Evolutionary conservation across 2,329 filamentous ascomycete species (phyloP).

Genomic region (Drechslera avenae): DNA sequence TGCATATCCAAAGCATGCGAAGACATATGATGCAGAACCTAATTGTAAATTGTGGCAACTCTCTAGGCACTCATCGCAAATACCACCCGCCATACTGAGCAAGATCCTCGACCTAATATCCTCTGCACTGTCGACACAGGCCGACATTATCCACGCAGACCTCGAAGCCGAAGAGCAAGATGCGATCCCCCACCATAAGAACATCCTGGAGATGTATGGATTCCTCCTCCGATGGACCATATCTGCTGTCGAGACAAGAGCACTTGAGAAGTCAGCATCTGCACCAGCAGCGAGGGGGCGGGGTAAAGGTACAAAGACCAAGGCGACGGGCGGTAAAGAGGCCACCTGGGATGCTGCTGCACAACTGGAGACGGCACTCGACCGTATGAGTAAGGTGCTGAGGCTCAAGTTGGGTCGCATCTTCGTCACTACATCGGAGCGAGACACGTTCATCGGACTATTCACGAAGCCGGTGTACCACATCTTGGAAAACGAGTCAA

Average conservation of each 20-base stretch:
- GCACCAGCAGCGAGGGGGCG: conserved; percentile 74
- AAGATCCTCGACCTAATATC: conserved; percentile 91
- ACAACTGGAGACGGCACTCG: conserved; percentile 86
- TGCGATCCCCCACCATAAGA: conserved; percentile 82
- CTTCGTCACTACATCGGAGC: conserved; percentile 93
- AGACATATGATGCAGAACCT: conserved; percentile 48
- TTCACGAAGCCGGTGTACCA: conserved; percentile 93
- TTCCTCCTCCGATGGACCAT: conserved; percentile 96
- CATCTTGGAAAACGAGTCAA: conserved; percentile 89
- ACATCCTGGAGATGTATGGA: conserved; percentile 88
- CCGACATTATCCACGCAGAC: conserved; percentile 82
- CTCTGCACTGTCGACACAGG: conserved; percentile 82
- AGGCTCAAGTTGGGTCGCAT: conserved; percentile 91
- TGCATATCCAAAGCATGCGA: conserved; percentile 52
- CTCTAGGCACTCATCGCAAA: conserved; percentile 78
- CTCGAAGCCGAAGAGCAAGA: conserved; percentile 87
- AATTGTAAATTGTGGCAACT: conserved; percentile 67
- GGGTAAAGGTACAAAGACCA: conserved; percentile 74
- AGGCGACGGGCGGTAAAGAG: conserved; percentile 65
- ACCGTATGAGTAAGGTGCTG: conserved; percentile 94
- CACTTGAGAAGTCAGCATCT: conserved; percentile 82
- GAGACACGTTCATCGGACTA: conserved; percentile 90
- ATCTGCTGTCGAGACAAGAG: conserved; percentile 90
- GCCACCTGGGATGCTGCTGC: conserved; percentile 84
- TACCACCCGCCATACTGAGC: conserved; percentile 82